phyloP scores from a whole-genome alignment of 73 alveolate species.

The Tetrahymena borealis region DNA sequence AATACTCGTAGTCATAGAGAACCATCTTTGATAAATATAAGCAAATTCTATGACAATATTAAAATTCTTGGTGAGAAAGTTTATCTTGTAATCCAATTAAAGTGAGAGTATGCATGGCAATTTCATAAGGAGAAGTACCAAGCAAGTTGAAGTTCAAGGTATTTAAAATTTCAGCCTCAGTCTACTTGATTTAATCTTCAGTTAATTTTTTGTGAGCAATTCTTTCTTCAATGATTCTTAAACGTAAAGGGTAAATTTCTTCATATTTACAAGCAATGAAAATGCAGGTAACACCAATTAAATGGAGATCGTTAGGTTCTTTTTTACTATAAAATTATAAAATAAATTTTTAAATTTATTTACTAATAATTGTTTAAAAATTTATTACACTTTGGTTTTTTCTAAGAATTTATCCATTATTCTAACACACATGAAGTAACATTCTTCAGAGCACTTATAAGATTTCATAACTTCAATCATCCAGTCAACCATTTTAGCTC shows the following conservation, averaged over 20 bases:
- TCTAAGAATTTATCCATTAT: slow-evolving; percentile 69
- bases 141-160: slow-evolving; percentile 14
- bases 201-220: slow-evolving; percentile 31
- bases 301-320: slow-evolving; percentile 47
- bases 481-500: slow-evolving; percentile 95
- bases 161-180: slow-evolving; percentile 22
- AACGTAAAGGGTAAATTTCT: slow-evolving; percentile 87
- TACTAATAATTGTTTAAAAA: background rate
- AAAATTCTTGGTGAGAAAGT: slow-evolving; percentile 12
- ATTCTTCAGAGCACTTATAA: slow-evolving; percentile 59
- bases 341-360: slow-evolving; percentile 18
- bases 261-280: slow-evolving; percentile 90
- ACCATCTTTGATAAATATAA: slow-evolving; percentile 80
- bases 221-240: slow-evolving; percentile 40
- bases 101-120: background rate
- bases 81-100: slow-evolving; percentile 12
- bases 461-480: slow-evolving; percentile 86
- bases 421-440: slow-evolving; percentile 78
- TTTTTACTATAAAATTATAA: background rate
- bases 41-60: slow-evolving; percentile 53
- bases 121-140: slow-evolving; percentile 26
- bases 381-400: slow-evolving; percentile 19
- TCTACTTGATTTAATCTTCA: slow-evolving; percentile 5
- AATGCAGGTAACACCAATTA: slow-evolving; percentile 71
- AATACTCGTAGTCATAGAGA: slow-evolving; percentile 66